Conservation (phyloP, 495 filamentous ascomycete species). For the Penicillium canescens region DNA sequence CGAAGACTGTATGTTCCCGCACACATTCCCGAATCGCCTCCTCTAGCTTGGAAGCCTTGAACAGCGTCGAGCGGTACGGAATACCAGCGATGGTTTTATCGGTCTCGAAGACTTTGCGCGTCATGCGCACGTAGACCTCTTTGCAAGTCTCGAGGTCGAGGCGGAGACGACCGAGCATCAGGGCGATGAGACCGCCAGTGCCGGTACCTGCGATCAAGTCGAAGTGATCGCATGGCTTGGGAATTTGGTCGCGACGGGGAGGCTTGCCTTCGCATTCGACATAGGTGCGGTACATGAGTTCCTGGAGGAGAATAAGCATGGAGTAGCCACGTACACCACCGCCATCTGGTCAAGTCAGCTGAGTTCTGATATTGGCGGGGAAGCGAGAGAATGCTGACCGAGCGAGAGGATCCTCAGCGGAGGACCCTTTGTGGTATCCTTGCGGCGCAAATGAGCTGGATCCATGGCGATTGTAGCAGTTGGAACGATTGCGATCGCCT, state of each 20-base stretch:
- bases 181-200: slow-evolving; percentile 90
- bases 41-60: slow-evolving; percentile 94
- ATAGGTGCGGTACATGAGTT: slow-evolving; percentile 92
- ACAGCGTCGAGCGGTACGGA: slow-evolving; percentile 87
- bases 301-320: slow-evolving; percentile 91
- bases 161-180: slow-evolving; percentile 92
- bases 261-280: slow-evolving; percentile 81
- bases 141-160: slow-evolving; percentile 95
- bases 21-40: slow-evolving; percentile 92
- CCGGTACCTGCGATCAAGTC: slow-evolving; percentile 94
- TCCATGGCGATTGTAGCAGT: slow-evolving; percentile 28
- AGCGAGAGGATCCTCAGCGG: slow-evolving; percentile 89
- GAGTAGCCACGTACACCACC: slow-evolving; percentile 97
- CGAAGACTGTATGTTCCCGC: slow-evolving; percentile 77
- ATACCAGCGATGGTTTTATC: slow-evolving; percentile 97
- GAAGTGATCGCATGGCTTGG: slow-evolving; percentile 97
- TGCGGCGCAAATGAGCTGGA: slow-evolving; percentile 57
- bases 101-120: slow-evolving; percentile 90
- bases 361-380: neutral
- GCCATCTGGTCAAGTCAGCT: slow-evolving; percentile 64
- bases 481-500: slow-evolving; percentile 12
- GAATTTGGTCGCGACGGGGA: slow-evolving; percentile 82
- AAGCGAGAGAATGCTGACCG: slow-evolving; percentile 46
- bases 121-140: slow-evolving; percentile 92
- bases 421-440: slow-evolving; percentile 93